phyloP scores from a whole-genome alignment of 1,284 basidiomycete genomes.

The Coniferiporia weirii region DNA sequence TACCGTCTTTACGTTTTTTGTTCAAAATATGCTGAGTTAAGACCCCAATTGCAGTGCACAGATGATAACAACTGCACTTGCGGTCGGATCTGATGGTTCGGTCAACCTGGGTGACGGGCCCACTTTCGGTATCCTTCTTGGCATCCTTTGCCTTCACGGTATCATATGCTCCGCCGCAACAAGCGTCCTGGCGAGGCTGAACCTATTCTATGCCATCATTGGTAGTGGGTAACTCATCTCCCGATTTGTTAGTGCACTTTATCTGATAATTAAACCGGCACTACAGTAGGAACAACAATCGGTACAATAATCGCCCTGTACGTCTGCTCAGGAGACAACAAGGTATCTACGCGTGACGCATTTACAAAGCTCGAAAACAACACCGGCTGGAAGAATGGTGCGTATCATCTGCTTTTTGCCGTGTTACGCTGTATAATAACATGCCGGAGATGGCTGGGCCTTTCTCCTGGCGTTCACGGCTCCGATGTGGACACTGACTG shows the following conservation, averaged over 20 bases:
- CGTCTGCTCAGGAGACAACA: constrained; percentile 48
- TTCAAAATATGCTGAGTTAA: not conserved
- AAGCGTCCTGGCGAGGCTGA: constrained; percentile 56
- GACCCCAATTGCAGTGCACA: constrained; percentile 40
- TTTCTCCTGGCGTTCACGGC: constrained; percentile 68
- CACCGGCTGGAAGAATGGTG: constrained; percentile 60
- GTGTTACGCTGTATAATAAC: not conserved
- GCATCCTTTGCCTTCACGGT: constrained; percentile 57
- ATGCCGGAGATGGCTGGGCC: constrained; percentile 55
- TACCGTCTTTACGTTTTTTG: not conserved
- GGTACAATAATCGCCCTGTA: constrained; percentile 56
- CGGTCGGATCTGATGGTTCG: constrained; percentile 52
- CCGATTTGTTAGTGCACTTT: constrained; percentile 5
- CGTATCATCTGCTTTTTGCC: constrained; percentile 20
- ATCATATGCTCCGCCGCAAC: constrained; percentile 72
- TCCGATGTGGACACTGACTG: constrained; percentile 75
- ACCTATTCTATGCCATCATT: constrained; percentile 60
- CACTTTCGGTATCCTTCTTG: constrained; percentile 62
- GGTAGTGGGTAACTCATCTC: constrained; percentile 40
- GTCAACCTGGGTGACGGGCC: constrained; percentile 50
- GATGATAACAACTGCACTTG: constrained; percentile 70
- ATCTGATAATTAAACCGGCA: not conserved
- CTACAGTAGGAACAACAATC: constrained; percentile 50
- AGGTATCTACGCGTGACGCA: constrained; percentile 60
- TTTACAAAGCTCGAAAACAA: constrained; percentile 69